Base-by-base conservation (phyloP, 345 rosid species). In the Heritiera fomes region DNA sequence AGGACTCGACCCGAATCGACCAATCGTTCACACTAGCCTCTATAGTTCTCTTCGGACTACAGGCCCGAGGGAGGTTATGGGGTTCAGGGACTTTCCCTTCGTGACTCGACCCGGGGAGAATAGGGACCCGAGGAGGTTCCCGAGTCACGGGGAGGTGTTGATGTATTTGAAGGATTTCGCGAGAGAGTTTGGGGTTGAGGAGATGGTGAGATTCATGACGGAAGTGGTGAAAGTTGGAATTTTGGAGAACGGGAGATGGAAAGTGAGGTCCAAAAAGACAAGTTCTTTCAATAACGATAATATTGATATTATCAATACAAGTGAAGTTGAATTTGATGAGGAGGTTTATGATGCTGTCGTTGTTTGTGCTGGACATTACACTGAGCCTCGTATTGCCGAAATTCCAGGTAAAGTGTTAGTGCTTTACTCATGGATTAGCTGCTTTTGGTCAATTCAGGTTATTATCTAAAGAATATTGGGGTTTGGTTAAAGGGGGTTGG, bases 41-140 rank as follows among this genome's bases (percentile, higher is more conserved):
- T 95, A 95, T 82, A 73, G 65, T 15, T 92, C 98, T 55, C 94
- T 95, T 70, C 94, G 99, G 18, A 93, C 97, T 50, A 95, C 92
- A 78, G 88, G 94, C 8, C 94, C 99, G 0, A 86, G 99, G 49
- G 98, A 95, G 80, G 82, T 78, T 17, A 95, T 95, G 98, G 99
- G 99, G 32, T 94, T 82, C 82, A 69, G 45, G 13, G 97, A 90
- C 63, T 95, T 80, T 77, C 99, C 97, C 28, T 93, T 93, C 76
- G 75, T 87, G 32, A 7, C 77, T 72, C 75, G 81, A 30, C 47
- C 79, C 3, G 87, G 78, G 0, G 67, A 78, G 76, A 71, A 80
- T 0, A 75, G 89, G 56, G 98, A 95, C 65, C 82, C 83, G 73
- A 92, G 99, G 87, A 84, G 94, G 85, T 90, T 80, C 40, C 99